phyloP scores from a whole-genome alignment of 805 yeast species.

The Saturnispora dispora region DNA sequence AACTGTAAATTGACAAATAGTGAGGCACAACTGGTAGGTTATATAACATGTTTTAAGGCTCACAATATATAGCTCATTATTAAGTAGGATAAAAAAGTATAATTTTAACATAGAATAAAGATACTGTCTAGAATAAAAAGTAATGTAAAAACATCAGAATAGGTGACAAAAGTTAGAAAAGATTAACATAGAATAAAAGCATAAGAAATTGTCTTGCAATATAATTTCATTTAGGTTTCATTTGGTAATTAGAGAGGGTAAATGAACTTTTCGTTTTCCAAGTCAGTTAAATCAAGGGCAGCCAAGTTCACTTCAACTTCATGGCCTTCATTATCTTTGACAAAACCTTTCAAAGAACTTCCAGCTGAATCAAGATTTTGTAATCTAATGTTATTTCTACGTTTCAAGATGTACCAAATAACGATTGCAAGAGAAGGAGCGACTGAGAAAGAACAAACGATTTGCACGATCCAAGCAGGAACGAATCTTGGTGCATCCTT shows the following conservation, averaged over 20 bases:
- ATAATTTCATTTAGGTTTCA: not conserved
- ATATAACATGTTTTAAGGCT: not conserved
- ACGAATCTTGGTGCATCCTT: conserved; percentile 38
- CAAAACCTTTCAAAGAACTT: conserved; percentile 18
- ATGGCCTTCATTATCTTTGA: conserved; percentile 24
- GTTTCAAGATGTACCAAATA: conserved; percentile 35
- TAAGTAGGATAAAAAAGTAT: not conserved
- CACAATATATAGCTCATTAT: not conserved
- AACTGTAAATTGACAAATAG: not conserved
- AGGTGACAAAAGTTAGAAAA: not conserved
- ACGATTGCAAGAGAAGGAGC: conserved; percentile 36
- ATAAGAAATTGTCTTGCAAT: not conserved
- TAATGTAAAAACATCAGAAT: not conserved
- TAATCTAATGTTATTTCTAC: conserved; percentile 26
- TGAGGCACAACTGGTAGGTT: conserved; percentile 3
- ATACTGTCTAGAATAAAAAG: not conserved
- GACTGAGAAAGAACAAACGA: conserved; percentile 35
- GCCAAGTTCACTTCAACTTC: conserved; percentile 30
- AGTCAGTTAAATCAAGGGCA: conserved; percentile 41
- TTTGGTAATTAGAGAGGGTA: conserved; percentile 31
- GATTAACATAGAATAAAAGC: not conserved
- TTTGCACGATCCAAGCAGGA: conserved; percentile 43
- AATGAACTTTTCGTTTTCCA: conserved; percentile 38
- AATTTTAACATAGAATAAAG: not conserved
- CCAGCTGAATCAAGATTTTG: conserved; percentile 11